A percentile compares a stretch with the other conserved stretches of the same genome.
phyloP scores from a whole-genome alignment of 2,329 filamentous ascomycete species.

The Penicillium rolfsii region DNA sequence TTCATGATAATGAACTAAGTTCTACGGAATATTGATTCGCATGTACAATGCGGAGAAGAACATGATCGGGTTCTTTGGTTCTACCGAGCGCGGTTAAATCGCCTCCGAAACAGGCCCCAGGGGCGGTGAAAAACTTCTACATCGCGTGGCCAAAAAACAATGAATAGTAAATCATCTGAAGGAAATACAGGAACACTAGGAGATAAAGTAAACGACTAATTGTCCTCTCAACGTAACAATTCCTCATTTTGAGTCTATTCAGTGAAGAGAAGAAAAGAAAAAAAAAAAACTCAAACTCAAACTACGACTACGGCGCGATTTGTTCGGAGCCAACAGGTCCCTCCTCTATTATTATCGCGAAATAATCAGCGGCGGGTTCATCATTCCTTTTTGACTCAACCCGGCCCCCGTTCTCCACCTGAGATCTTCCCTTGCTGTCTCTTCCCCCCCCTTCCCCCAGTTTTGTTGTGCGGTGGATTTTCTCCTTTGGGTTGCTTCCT shows the following conservation, averaged over 20 bases:
- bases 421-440: conserved; percentile 11
- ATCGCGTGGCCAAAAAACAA: conserved; percentile 11
- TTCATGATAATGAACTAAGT: not conserved
- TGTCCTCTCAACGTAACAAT: not conserved
- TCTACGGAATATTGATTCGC: not conserved
- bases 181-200: no score
- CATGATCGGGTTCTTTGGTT: conserved; percentile 8
- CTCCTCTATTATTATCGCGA: conserved; percentile 13
- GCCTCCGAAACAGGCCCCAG: conserved; percentile 8
- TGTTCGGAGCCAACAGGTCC: conserved; percentile 2
- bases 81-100: conserved; percentile 24
- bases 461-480: conserved; percentile 22
- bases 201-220: not conserved
- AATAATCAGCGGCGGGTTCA: conserved; percentile 14
- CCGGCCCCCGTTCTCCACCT: conserved; percentile 28
- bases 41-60: not conserved
- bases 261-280: conserved; percentile 3
- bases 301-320: not conserved
- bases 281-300: not conserved
- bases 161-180: not conserved
- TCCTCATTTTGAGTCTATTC: not conserved
- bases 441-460: conserved; percentile 22
- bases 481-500: conserved; percentile 10
- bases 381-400: conserved; percentile 30
- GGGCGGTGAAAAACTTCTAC: conserved; percentile 22